Evolutionary conservation across 78 protist species (phyloP).

Genomic region (Dictyostelium intermedium): DNA sequence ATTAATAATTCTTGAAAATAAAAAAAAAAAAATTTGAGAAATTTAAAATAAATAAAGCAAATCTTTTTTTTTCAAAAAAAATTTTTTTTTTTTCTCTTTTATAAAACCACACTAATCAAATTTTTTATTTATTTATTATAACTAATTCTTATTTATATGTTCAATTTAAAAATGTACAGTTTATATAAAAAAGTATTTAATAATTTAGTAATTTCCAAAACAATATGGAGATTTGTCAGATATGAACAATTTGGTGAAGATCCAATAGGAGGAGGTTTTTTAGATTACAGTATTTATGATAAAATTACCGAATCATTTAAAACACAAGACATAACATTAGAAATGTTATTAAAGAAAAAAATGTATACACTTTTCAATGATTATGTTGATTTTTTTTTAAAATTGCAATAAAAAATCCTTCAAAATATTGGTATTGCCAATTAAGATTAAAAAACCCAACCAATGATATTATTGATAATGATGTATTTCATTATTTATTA

Average conservation of each 20-base stretch:
- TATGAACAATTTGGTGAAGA: not conserved
- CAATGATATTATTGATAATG: not conserved
- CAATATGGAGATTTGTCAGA: not conserved
- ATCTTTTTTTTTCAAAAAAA: too few species aligned
- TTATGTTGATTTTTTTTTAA: not conserved
- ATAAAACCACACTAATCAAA: too few species aligned
- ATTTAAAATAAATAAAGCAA: too few species aligned
- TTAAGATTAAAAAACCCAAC: not conserved
- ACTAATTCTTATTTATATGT: too few species aligned
- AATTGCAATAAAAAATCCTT: not conserved
- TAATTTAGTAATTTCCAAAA: not conserved
- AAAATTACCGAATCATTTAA: not conserved
- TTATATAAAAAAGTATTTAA: not conserved
- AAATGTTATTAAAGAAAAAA: not conserved
- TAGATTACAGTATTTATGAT: not conserved
- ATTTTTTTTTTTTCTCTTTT: too few species aligned
- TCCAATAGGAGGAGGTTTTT: not conserved
- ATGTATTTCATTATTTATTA: not conserved
- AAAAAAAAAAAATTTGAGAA: too few species aligned
- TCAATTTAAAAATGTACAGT: not conserved
- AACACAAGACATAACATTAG: not conserved
- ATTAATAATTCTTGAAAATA: too few species aligned
- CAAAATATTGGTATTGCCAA: not conserved
- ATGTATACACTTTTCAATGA: not conserved
- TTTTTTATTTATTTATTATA: too few species aligned